Percentiles rank a stretch among this genome's conserved stretches.
These are phyloP conservation scores for Xylariaceae sp. DNA, from an alignment of 2,329 filamentous ascomycete genomes.

Conservation along the genomic window DNA sequence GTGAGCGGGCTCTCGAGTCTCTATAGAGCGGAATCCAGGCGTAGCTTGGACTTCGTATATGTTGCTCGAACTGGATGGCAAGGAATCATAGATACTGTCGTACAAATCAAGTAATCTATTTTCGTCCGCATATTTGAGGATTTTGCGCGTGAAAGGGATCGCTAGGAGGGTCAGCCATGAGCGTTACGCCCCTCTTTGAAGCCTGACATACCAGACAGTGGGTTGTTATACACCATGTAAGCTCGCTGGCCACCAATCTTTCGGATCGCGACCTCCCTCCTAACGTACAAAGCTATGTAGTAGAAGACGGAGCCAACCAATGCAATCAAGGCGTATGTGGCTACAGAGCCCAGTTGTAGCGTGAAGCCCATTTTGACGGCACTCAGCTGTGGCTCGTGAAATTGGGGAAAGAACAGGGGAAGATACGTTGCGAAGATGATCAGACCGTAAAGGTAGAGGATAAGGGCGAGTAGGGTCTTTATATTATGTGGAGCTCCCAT, in stretches of 20 bases:
- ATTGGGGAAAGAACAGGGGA: too few relatives aligned
- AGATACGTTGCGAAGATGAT: too few relatives aligned
- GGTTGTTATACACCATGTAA: neutral
- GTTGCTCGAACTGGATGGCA: constrained; percentile 5
- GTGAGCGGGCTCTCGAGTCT: constrained; percentile 48
- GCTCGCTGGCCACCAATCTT: constrained; percentile 10
- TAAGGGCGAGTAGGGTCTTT: too few relatives aligned
- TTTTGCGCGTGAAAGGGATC: too few relatives aligned
- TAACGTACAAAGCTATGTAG: constrained; percentile 2
- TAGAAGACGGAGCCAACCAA: too few relatives aligned
- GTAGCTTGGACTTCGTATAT: constrained; percentile 8
- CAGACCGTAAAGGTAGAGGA: too few relatives aligned
- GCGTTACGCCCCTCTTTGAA: neutral
- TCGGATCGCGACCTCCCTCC: constrained; percentile 9
- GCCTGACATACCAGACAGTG: neutral
- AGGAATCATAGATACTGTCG: neutral
- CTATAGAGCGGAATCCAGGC: constrained; percentile 8
- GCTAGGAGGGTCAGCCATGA: too few relatives aligned
- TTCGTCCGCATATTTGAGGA: constrained; percentile 4
- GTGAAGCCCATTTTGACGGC: too few relatives aligned
- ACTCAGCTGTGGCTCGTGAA: too few relatives aligned
- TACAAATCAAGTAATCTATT: constrained; percentile 7
- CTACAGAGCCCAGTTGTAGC: too few relatives aligned
- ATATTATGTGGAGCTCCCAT: too few relatives aligned
- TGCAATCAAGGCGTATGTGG: too few relatives aligned